phyloP scores from a whole-genome alignment of 2,329 filamentous ascomycete genomes.

The Fusarium robinianum region DNA sequence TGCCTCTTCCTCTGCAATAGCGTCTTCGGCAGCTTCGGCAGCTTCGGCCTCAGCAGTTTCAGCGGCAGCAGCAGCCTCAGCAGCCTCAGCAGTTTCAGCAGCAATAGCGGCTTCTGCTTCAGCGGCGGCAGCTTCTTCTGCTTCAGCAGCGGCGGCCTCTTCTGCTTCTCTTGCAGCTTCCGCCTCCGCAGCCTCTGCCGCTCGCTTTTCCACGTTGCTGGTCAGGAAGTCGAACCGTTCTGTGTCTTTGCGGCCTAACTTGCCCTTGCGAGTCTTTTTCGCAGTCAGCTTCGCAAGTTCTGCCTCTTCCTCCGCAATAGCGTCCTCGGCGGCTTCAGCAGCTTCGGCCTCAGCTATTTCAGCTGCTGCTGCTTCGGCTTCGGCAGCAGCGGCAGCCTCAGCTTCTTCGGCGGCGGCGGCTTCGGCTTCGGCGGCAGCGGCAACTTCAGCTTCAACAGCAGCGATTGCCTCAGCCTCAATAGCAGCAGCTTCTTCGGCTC shows the following conservation, averaged over 20 bases:
- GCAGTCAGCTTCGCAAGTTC: constrained; percentile 48
- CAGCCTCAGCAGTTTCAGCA: constrained; percentile 35
- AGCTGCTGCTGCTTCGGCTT: constrained; percentile 35
- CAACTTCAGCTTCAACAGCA: constrained; percentile 44
- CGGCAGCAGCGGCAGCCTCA: constrained; percentile 28
- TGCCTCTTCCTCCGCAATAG: constrained; percentile 44
- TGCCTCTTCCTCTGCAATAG: constrained; percentile 44
- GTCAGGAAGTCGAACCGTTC: constrained; percentile 23
- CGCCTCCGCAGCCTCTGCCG: constrained; percentile 30
- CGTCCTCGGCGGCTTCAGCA: no score
- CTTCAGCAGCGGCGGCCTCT: constrained; percentile 30
- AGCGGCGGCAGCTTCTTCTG: constrained; percentile 20
- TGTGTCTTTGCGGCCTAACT: constrained; percentile 30
- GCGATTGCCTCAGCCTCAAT: constrained; percentile 23
- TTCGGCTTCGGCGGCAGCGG: constrained; percentile 14
- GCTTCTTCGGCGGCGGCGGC: constrained; percentile 28
- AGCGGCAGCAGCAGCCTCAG: constrained; percentile 35
- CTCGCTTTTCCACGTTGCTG: constrained; percentile 4
- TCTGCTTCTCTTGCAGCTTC: constrained; percentile 30
- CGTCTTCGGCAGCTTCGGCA: no score
- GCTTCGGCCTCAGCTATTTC: constrained; percentile 17
- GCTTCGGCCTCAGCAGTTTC: constrained; percentile 16
- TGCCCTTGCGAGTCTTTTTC: constrained; percentile 43
- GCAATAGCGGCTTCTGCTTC: not conserved
- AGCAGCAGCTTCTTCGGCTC: constrained; percentile 14